Evolutionary conservation across 352 stramenopile species (phyloP).

Genomic region (Globisporangium splendens): DNA sequence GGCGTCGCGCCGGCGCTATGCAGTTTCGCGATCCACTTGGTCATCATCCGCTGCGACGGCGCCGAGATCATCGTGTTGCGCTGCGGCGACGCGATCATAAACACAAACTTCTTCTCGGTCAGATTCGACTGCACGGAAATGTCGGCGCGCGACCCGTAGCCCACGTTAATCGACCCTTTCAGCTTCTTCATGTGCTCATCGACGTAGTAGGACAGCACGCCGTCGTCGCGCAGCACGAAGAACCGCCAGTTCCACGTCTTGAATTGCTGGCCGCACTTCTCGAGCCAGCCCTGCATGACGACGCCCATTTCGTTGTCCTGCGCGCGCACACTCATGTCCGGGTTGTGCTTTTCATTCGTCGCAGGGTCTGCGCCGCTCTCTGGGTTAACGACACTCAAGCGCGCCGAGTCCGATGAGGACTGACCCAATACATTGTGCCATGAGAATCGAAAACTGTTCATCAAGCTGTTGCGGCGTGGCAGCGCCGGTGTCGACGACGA

Average conservation of each 20-base stretch:
- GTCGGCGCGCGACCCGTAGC: slow-evolving; percentile 58
- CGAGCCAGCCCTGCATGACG: slow-evolving; percentile 83
- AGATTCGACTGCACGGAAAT: slow-evolving; percentile 83
- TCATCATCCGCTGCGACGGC: slow-evolving; percentile 69
- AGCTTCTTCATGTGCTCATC: slow-evolving; percentile 72
- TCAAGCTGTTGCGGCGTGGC: slow-evolving; percentile 31
- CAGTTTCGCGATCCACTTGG: slow-evolving; percentile 78
- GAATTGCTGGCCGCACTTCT: slow-evolving; percentile 87
- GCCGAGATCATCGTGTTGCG: slow-evolving; percentile 84
- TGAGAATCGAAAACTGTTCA: slow-evolving; percentile 49
- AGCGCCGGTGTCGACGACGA: neutral
- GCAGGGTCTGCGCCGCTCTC: neutral
- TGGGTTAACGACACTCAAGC: neutral
- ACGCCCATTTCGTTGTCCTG: slow-evolving; percentile 63
- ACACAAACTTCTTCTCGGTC: slow-evolving; percentile 80
- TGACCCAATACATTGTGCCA: slow-evolving; percentile 59
- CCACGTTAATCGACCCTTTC: slow-evolving; percentile 79
- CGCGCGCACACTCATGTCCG: slow-evolving; percentile 31
- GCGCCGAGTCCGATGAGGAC: slow-evolving; percentile 32
- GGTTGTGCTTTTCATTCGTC: slow-evolving; percentile 20
- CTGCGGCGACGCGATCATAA: slow-evolving; percentile 70
- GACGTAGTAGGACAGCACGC: slow-evolving; percentile 77
- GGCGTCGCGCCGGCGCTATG: slow-evolving; percentile 66
- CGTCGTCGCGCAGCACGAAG: slow-evolving; percentile 81
- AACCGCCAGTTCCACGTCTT: slow-evolving; percentile 90